A percentile compares a stretch with the other conserved stretches of the same genome.
Conservation (phyloP, 192 early-diverging fungal species). For the Linnemannia hyalina region DNA sequence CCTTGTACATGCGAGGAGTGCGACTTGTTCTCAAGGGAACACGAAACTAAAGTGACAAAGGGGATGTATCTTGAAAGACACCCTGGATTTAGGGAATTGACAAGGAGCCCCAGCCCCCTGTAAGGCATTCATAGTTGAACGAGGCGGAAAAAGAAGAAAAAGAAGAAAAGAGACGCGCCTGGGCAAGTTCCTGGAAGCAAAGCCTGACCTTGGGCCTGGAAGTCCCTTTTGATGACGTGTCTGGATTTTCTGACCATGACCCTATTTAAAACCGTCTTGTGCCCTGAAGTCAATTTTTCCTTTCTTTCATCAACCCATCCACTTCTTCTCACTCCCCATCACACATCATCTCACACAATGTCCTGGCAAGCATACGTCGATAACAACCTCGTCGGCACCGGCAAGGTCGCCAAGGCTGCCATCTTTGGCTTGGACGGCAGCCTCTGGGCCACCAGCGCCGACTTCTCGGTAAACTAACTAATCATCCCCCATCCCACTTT, state of each 20-base stretch:
- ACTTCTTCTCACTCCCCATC: slow-evolving; percentile 17
- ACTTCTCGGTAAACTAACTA: slow-evolving; percentile 73
- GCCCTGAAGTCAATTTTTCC: slow-evolving; percentile 10
- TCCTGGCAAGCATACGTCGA: slow-evolving; percentile 90
- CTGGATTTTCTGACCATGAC: background rate
- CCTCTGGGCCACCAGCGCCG: slow-evolving; percentile 83
- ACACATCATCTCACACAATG: slow-evolving; percentile 62
- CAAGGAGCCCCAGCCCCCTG: background rate
- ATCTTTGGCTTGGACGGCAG: slow-evolving; percentile 89
- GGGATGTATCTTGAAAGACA: too few relatives aligned
- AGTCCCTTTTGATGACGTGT: slow-evolving; percentile 29
- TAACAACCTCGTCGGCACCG: slow-evolving; percentile 79
- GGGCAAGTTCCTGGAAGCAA: background rate
- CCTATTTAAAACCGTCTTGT: background rate
- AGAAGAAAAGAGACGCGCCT: background rate
- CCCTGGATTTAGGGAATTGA: too few relatives aligned
- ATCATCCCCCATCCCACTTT: background rate
- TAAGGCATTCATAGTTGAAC: background rate
- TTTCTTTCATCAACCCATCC: slow-evolving; percentile 29
- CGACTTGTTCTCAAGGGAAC: too few relatives aligned
- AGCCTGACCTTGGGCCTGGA: background rate
- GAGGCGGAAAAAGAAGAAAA: background rate
- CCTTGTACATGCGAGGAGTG: too few relatives aligned
- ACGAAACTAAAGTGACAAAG: too few relatives aligned
- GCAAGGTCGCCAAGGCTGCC: slow-evolving; percentile 78